Evolutionary conservation across 2,329 filamentous ascomycete genomes (phyloP).

Genomic region (Pseudogymnoascus sp.): DNA sequence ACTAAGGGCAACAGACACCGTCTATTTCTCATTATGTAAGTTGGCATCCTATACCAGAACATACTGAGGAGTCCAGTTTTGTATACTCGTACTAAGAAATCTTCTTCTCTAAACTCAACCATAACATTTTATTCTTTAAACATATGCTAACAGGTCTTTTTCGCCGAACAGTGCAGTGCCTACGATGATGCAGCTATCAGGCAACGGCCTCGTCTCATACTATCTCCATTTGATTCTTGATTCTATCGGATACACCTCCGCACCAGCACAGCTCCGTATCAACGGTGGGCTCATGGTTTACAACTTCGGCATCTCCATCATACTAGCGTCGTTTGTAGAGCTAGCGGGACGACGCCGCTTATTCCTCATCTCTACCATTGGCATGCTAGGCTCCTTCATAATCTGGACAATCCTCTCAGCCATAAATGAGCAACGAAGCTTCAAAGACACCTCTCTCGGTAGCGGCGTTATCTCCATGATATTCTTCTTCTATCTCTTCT

Average conservation of each 20-base stretch:
- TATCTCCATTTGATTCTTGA: slow-evolving; percentile 21
- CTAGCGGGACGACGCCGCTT: slow-evolving; percentile 20
- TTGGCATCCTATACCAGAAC: slow-evolving; percentile 36
- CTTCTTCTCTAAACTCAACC: neutral
- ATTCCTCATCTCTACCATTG: slow-evolving; percentile 15
- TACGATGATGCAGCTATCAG: slow-evolving; percentile 18
- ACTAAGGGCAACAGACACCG: slow-evolving; percentile 44
- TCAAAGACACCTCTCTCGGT: slow-evolving; percentile 19
- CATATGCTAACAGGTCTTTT: slow-evolving; percentile 10
- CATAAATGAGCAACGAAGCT: slow-evolving; percentile 14
- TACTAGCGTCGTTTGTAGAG: slow-evolving; percentile 17
- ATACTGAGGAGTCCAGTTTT: neutral
- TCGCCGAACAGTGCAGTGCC: slow-evolving; percentile 16
- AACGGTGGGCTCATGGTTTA: slow-evolving; percentile 21
- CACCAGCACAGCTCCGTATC: slow-evolving; percentile 18
- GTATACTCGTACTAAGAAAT: neutral
- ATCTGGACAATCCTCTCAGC: slow-evolving; percentile 19
- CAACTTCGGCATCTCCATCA: slow-evolving; percentile 13
- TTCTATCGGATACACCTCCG: slow-evolving; percentile 17
- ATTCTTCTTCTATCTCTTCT: slow-evolving; percentile 28
- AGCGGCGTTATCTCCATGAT: slow-evolving; percentile 31
- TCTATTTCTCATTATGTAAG: slow-evolving; percentile 40
- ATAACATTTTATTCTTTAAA: neutral
- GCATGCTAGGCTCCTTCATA: slow-evolving; percentile 30
- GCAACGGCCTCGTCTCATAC: slow-evolving; percentile 22